Evolutionary conservation across 257 asterid genomes (phyloP), one percentile per base, ranked within the genome.

Genomic region (Ocimum tenuiflorum): DNA sequence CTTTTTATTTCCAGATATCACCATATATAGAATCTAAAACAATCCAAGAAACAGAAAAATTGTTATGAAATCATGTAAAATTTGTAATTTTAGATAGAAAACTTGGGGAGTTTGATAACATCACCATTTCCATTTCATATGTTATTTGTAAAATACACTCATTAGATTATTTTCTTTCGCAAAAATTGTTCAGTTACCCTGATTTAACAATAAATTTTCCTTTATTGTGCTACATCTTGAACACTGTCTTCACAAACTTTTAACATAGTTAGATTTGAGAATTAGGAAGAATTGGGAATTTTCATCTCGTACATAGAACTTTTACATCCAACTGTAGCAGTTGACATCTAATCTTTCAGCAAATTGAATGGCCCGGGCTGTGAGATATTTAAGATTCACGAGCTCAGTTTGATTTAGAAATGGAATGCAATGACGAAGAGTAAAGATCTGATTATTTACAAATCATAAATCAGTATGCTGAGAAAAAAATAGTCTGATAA

Each of bases 341-440:
- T n/a, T n/a, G n/a, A n/a, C n/a, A n/a, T n/a, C n/a, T n/a, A n/a
- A n/a, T 7, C 1, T 46, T 29, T 29, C 6, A 18, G 41, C 33
- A 27, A 50, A 65, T 24, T 51, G 50, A 51, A 52, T 38, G 75
- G 35, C 36, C 53, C 47, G 27, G 47, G 61, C 38, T 52, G 54
- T 12, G 47, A 60, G 4, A 31, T 0, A 8, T 14, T 18, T 36
- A 52, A 31, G n/a, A 61, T 52, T 29, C 12, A 46, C 61, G 67
- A 33, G 29, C 68, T 74, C 62, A 57, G 47, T 35, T 46, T 46
- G 57, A 14, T 46, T 68, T 58, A 55, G 10, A 64, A 56, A 55
- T 55, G 54, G 50, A 61, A 43, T 68, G 42, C 15, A 14, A 31
- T 22, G 18, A 24, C 22, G 57, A 27, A 23, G 38, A 14, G 9